Percentiles rank a stretch among this genome's conserved stretches.
These are phyloP conservation scores for Claviceps paspali DNA, from an alignment of 2,329 filamentous ascomycete genomes.

Conservation along the genomic window DNA sequence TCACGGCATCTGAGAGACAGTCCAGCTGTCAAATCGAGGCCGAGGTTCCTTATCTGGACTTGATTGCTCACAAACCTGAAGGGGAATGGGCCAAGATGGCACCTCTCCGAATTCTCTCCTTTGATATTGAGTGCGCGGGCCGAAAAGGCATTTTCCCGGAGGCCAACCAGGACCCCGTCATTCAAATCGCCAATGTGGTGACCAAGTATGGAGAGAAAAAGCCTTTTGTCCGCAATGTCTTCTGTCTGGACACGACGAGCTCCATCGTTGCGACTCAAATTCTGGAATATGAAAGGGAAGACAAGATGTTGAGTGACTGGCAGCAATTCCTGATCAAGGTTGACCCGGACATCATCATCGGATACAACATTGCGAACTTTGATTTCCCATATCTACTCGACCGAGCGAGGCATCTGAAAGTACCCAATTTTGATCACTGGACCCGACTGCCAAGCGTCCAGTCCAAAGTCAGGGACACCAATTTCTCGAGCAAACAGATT, in stretches of 20 bases:
- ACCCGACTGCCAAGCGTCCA: constrained; percentile 57
- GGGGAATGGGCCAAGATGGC: constrained; percentile 99
- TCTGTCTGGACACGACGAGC: constrained; percentile 84
- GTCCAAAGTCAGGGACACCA: constrained; percentile 63
- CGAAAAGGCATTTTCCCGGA: constrained; percentile 97
- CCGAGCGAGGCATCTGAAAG: constrained; percentile 71
- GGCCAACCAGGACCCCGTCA: constrained; percentile 79
- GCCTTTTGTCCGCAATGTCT: constrained; percentile 91
- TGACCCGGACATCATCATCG: constrained; percentile 94
- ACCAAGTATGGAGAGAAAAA: constrained; percentile 91
- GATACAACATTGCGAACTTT: constrained; percentile 98
- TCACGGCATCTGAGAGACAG: constrained; percentile 49
- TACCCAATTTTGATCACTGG: constrained; percentile 71
- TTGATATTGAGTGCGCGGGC: constrained; percentile 97
- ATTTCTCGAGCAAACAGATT: constrained; percentile 96
- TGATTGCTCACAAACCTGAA: constrained; percentile 75
- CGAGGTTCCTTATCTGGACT: constrained; percentile 61
- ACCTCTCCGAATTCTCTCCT: constrained; percentile 79
- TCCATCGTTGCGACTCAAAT: constrained; percentile 91
- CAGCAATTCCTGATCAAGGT: constrained; percentile 77
- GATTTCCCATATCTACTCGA: constrained; percentile 94
- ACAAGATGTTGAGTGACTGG: constrained; percentile 86
- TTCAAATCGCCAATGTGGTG: constrained; percentile 94
- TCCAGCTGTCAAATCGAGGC: constrained; percentile 97
- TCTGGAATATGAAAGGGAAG: constrained; percentile 65